These are phyloP conservation scores for Tolypocladium ophioglossoides DNA, from an alignment of 2,329 filamentous ascomycete genomes.

Conservation along the genomic window DNA sequence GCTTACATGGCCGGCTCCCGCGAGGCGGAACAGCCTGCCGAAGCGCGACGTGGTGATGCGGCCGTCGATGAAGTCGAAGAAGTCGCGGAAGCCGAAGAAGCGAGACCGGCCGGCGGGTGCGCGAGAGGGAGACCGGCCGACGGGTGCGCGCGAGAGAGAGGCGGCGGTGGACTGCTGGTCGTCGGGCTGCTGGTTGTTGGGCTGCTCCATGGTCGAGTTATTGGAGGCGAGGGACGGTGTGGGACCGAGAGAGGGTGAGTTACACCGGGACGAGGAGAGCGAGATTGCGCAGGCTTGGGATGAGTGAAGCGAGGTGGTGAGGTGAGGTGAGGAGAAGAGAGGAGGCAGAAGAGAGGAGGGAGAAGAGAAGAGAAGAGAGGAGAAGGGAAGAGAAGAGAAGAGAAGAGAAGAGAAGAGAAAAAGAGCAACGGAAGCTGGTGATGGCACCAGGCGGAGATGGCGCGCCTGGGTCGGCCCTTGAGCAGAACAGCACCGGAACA, in stretches of 20 bases:
- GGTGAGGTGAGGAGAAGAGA: not conserved
- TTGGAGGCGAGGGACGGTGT: not conserved
- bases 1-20: slow-evolving; percentile 58
- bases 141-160: not conserved
- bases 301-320: not conserved
- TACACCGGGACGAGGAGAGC: not conserved
- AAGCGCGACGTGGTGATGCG: slow-evolving; percentile 32
- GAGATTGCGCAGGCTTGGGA: not conserved
- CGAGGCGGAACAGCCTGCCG: slow-evolving; percentile 54
- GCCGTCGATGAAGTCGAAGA: slow-evolving; percentile 23
- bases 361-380: not conserved
- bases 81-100: slow-evolving; percentile 23
- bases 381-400: not conserved
- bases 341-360: not conserved
- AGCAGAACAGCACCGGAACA: not conserved
- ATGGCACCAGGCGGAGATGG: not conserved
- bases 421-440: not conserved
- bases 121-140: slow-evolving; percentile 11
- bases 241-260: not conserved
- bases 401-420: not conserved
- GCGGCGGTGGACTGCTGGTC: not conserved
- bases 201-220: not conserved
- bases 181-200: not conserved
- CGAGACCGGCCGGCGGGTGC: slow-evolving; percentile 11
- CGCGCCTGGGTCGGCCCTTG: too few species aligned